phyloP scores from a whole-genome alignment of 306 rosid species.

The Pachyrhizus erosus region DNA sequence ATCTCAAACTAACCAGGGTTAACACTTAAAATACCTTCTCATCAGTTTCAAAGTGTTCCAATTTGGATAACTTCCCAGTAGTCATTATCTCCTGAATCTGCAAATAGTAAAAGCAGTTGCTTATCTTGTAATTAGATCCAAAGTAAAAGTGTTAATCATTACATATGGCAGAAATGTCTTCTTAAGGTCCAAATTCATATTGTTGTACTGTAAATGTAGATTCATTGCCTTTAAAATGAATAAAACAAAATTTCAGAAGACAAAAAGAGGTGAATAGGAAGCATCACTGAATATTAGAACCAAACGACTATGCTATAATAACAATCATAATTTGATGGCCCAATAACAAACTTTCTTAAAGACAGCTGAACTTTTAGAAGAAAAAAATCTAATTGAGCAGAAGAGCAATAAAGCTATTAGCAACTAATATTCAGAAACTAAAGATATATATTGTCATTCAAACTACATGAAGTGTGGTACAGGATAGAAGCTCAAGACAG shows the following conservation, averaged over 20 bases:
- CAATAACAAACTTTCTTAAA: constrained; percentile 18
- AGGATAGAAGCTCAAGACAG: constrained; percentile 26
- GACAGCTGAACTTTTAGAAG: neutral
- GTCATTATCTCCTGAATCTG: constrained; percentile 97
- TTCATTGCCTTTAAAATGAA: neutral
- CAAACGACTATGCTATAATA: neutral
- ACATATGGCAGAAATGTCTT: neutral
- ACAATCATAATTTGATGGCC: neutral
- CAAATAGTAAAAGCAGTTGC: constrained; percentile 41
- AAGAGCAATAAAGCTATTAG: constrained; percentile 8
- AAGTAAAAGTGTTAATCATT: neutral
- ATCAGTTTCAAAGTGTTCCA: constrained; percentile 89
- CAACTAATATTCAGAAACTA: constrained; percentile 1
- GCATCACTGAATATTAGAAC: constrained; percentile 12
- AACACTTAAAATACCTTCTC: constrained; percentile 74
- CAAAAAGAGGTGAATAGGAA: neutral
- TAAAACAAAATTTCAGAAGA: constrained; percentile 1
- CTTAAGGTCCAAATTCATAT: neutral
- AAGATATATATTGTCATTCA: constrained; percentile 12
- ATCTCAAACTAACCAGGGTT: constrained; percentile 23
- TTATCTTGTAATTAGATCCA: constrained; percentile 37
- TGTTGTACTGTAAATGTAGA: neutral
- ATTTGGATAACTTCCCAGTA: constrained; percentile 82
- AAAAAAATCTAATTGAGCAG: neutral
- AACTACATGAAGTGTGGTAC: constrained; percentile 2